Percentiles rank a stretch among this genome's conserved stretches.
Evolutionary conservation across 2,329 filamentous ascomycete species (phyloP).

Genomic region (Emergomyces africanus): DNA sequence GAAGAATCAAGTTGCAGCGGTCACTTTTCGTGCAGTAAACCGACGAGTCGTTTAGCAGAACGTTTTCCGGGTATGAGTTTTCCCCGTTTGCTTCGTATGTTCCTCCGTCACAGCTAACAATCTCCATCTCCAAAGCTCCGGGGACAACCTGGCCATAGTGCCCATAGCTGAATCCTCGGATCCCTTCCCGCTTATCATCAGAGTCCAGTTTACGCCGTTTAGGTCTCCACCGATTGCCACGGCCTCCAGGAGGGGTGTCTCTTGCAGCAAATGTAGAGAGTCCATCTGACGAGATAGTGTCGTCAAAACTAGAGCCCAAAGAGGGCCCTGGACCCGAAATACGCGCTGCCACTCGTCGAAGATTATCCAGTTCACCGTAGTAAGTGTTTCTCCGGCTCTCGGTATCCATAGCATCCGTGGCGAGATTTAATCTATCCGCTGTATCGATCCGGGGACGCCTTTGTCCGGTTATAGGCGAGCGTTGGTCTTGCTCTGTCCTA

Average conservation of each 20-base stretch:
- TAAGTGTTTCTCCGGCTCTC: not conserved
- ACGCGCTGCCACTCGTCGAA: slow-evolving; percentile 11
- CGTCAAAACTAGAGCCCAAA: slow-evolving; percentile 15
- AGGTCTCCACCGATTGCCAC: slow-evolving; percentile 34
- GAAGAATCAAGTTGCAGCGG: slow-evolving; percentile 73
- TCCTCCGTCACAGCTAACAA: slow-evolving; percentile 80
- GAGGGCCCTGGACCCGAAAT: slow-evolving; percentile 13
- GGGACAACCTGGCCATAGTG: slow-evolving; percentile 77
- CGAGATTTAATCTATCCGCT: not conserved
- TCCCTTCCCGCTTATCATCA: slow-evolving; percentile 39
- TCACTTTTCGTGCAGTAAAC: slow-evolving; percentile 88
- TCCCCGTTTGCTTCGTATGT: slow-evolving; percentile 42
- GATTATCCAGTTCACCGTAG: not conserved
- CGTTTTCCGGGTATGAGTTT: slow-evolving; percentile 60
- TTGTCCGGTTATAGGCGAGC: not conserved
- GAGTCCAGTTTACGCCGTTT: slow-evolving; percentile 62
- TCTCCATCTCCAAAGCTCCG: slow-evolving; percentile 70
- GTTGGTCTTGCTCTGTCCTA: not conserved
- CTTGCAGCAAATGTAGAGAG: slow-evolving; percentile 5
- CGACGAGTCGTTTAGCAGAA: slow-evolving; percentile 66
- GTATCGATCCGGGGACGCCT: not conserved
- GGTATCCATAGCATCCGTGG: not conserved
- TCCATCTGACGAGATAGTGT: not conserved
- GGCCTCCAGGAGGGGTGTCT: slow-evolving; percentile 13
- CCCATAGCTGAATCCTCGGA: slow-evolving; percentile 62